Percentiles rank a stretch among this genome's conserved stretches.
phyloP scores from a whole-genome alignment of 1,284 basidiomycete species.

The Pseudozyma hubeiensis region DNA sequence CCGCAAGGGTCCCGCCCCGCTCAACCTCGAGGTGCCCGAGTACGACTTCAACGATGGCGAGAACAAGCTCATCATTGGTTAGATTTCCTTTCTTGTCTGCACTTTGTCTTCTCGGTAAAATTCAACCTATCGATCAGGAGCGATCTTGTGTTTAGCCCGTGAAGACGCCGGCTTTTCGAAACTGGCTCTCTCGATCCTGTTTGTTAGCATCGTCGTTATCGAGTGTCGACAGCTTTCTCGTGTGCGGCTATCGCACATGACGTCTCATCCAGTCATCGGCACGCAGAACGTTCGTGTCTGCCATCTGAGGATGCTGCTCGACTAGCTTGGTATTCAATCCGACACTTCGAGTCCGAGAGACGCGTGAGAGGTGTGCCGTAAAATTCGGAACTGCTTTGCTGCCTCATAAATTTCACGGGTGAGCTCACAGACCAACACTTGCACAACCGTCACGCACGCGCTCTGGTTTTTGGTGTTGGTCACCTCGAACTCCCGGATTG shows the following conservation, averaged over 20 bases:
- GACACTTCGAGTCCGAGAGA: not conserved
- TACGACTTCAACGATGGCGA: constrained; percentile 69
- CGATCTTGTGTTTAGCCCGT: not conserved
- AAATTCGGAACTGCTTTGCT: constrained; percentile 13
- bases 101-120: constrained; percentile 4
- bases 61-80: constrained; percentile 86
- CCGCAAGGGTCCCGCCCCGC: constrained; percentile 83
- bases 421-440: constrained; percentile 35
- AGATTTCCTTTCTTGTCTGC: constrained; percentile 49
- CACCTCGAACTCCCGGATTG: constrained; percentile 1
- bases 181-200: too few species aligned
- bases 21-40: constrained; percentile 86
- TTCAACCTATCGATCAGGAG: not conserved
- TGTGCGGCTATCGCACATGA: too few species aligned
- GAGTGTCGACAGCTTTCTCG: too few species aligned
- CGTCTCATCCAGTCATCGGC: too few species aligned
- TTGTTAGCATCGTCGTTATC: too few species aligned
- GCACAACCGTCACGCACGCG: not conserved
- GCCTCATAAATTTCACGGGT: constrained; percentile 1
- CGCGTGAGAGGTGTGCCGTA: constrained; percentile 12
- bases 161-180: too few species aligned
- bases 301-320: too few species aligned
- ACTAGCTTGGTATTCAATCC: too few species aligned
- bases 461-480: not conserved
- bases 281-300: too few species aligned